These are phyloP conservation scores for Aureobasidium leucospermi DNA, from an alignment of 2,329 filamentous ascomycete genomes.

Conservation along the genomic window DNA sequence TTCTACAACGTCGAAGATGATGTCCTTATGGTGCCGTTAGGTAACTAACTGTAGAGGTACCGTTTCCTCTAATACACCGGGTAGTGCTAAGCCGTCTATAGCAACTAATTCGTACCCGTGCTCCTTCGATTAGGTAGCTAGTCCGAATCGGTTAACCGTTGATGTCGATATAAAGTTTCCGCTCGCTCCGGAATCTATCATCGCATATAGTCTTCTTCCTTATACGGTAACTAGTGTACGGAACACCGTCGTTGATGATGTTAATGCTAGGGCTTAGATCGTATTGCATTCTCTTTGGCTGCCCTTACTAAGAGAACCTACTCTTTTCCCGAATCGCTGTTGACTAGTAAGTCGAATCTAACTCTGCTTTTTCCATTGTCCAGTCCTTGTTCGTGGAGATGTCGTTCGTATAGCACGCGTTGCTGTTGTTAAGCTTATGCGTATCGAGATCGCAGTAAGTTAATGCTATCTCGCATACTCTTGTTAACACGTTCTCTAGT, in stretches of 20 bases:
- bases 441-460: neutral
- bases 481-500: neutral
- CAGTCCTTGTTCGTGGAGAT: neutral
- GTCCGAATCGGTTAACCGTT: too few species aligned
- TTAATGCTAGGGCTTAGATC: constrained; percentile 1
- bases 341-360: neutral
- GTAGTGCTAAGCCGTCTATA: neutral
- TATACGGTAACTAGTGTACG: neutral
- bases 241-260: neutral
- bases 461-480: neutral
- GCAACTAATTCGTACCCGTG: neutral
- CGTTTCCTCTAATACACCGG: neutral
- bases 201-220: neutral
- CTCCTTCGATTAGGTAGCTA: neutral
- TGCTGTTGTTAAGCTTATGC: too few species aligned
- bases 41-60: constrained; percentile 8
- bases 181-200: constrained; percentile 1
- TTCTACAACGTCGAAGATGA: too few species aligned
- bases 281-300: neutral
- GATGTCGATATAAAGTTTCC: constrained; percentile 1
- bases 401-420: too few species aligned
- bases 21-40: too few species aligned
- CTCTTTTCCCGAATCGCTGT: neutral
- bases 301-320: too few species aligned
- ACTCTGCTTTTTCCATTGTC: neutral